Base-by-base conservation (phyloP, 73 alveolate species). In the Halteria grandinella region DNA sequence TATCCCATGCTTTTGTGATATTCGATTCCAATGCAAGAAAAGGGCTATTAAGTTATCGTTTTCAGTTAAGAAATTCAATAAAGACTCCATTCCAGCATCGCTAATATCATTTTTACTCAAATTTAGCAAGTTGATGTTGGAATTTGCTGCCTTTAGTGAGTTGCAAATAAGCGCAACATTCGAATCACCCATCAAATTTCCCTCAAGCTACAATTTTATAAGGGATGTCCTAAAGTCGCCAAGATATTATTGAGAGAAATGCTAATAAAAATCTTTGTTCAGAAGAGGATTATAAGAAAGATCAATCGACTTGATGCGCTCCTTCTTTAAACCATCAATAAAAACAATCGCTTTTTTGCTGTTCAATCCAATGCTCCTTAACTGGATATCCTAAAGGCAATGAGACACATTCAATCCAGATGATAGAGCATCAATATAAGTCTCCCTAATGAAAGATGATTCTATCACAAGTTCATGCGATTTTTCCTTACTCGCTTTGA, bases 1-100 rank as follows among this genome's bases (percentile, higher is more conserved):
- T 0, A 27, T 23, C 7, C 86, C 85, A n/a, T 87, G 88, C 51
- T 60, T 83, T 7, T 52, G 36, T 17, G 52, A 36, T 3, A 83
- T 74, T 28, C 53, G 0, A 32, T 83, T 83, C 92, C 92, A 83
- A 63, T 83, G 85, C 27, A 83, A 31, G 23, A 83, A 63, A 8
- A 83, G 72, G 0, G 74, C 92, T 20, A 15, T 43, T 0, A 83
- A 15, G 18, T 57, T 11, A 18, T 53, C 45, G 32, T 83, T 83
- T 54, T 55, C 27, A 0, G 45, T 32, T 1, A 83, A 43, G 85
- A 83, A 58, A 17, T 73, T 43, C 21, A 83, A 36, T 8, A 83
- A 48, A 18, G 29, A 32, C 17, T 31, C 54, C 5, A 70, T 84
- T 11, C 92, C 92, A 0, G 33, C 0, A 41, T 83, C 78, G 11